Evolutionary conservation across 1,284 basidiomycete species (phyloP), one percentile per base, ranked within the genome.

Genomic region (Sparassis latifolia): DNA sequence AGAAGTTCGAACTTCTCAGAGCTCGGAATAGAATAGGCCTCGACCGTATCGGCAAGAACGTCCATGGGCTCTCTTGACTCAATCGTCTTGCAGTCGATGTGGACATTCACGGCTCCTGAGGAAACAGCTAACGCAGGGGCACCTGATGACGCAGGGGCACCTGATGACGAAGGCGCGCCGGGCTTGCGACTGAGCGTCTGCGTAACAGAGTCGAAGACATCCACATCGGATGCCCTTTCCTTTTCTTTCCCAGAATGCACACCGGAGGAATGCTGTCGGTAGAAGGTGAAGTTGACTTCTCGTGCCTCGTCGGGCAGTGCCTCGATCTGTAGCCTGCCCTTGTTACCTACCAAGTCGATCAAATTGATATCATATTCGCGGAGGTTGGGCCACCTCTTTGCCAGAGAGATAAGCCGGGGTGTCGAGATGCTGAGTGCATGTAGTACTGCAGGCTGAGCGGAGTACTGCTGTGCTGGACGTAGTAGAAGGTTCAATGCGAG

Each of bases 391-490:
- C 86, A 90, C 52, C 82, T 77, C 60, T 84, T 87, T 33, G 80
- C 78, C 55, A 91, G 73, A 52, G 84, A 81, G 57, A 82, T 77
- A 45, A 92, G 69, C 59, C 84, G 83, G 48, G 85, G 74, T 29
- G 88, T 82, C 43, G 85, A 88, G 45, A 91, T 87, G 66, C 78
- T 86, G 42, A 89, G 75, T 0, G 86, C 84, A 60, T 86, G 82
- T 28, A 85, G 82, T 42, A 90, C 84, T 12, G 86, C 79, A 9
- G 86, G 84, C 61, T 91, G 88, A 2, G 85, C 81, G 10, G 90
- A 92, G 66, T 97, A 97, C 66, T 97, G 94, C 64, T 98, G 95
- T 4, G 94, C 87, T 1, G 95, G 94, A 30, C 96, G 86, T 33
- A 97, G 79, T 41, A 97, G 76, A 29, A 98, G 79, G 56, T 92